Percentiles rank a stretch among this genome's conserved stretches.
Conservation (phyloP, 108 stramenopile species). For the Cyclotella kingstonii region DNA sequence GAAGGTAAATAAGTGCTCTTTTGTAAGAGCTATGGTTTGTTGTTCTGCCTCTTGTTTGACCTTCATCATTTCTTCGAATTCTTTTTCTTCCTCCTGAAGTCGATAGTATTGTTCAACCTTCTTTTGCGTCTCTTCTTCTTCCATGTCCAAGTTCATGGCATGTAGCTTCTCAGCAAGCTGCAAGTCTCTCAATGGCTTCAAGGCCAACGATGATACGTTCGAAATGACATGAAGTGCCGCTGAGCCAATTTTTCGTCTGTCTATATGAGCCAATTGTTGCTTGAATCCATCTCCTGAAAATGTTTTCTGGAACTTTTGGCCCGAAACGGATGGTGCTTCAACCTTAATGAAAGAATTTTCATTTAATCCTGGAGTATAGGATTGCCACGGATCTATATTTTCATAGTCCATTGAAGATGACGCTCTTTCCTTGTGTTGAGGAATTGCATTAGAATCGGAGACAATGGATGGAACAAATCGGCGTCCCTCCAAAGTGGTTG, state of each 20-base stretch:
- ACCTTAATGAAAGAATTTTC: background rate
- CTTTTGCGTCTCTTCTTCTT: constrained; percentile 51
- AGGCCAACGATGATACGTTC: constrained; percentile 24
- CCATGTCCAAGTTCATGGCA: constrained; percentile 55
- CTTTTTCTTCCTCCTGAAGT: constrained; percentile 47
- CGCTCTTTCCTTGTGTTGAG: background rate
- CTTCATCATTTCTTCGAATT: constrained; percentile 50
- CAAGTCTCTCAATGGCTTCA: constrained; percentile 46
- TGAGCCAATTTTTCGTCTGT: constrained; percentile 11
- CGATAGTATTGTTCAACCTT: constrained; percentile 45
- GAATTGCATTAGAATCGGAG: no score
- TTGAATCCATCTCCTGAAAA: constrained; percentile 24
- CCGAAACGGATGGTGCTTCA: background rate
- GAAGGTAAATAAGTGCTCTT: constrained; percentile 29
- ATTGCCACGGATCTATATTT: background rate
- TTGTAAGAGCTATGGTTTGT: constrained; percentile 46
- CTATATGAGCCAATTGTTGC: constrained; percentile 23
- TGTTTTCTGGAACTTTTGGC: constrained; percentile 1
- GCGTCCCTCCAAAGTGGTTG: constrained; percentile 18
- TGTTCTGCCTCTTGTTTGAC: constrained; percentile 58
- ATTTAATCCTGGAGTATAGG: background rate
- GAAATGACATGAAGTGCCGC: constrained; percentile 29
- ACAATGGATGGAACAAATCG: constrained; percentile 24
- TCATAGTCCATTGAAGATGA: background rate
- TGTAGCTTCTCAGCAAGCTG: constrained; percentile 57